Evolutionary conservation across 1,284 basidiomycete genomes (phyloP), one percentile per base, ranked within the genome.

Genomic region (Wallemia ichthyophaga): DNA sequence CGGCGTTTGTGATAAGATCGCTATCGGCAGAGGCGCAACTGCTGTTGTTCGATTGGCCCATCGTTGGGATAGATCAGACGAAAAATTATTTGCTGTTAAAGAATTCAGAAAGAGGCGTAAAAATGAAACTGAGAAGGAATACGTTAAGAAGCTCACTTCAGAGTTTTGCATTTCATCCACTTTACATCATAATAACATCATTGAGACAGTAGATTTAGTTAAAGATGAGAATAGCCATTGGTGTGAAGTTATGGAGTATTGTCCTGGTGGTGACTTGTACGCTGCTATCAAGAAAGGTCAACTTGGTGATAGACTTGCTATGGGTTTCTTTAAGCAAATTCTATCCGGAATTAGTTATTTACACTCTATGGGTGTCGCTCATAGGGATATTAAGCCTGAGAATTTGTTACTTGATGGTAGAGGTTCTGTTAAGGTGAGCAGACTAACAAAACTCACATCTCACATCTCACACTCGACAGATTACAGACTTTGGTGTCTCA

Each of bases 171-270:
- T 98, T 63, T 92, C 88, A 28, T 96, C 91, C 28, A 96, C 94
- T 1, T 73, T 98, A 54, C 91, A 96, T 69, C 92, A 96, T 68
- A 75, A 81, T 69, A 98, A 98, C 70, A 78, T 98, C 66, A 91
- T 98, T 67, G 92, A 98, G 74, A 98, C 92, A 1, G 94, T 98
- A 62, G 92, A 98, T 71, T 79, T 98, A 63, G 85, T 98, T 25
- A 92, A 98, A 68, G 92, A 98, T 71, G 92, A 98, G 71, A 80
- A 76, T 64, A 81, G 85, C 62, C 83, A 89, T 67, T 98, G 92
- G 92, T 98, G 92, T 69, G 92, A 98, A 71, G 92, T 98, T 62
- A 96, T 98, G 94, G 94, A 98, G 72, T 96, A 91, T 68, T 95
- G 92, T 70, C 86, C 87, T 1, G 92, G 92, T 59, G 91, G 91